phyloP scores from a whole-genome alignment of 176 grass and related monocot genomes.

The Cymbopogon citratus region DNA sequence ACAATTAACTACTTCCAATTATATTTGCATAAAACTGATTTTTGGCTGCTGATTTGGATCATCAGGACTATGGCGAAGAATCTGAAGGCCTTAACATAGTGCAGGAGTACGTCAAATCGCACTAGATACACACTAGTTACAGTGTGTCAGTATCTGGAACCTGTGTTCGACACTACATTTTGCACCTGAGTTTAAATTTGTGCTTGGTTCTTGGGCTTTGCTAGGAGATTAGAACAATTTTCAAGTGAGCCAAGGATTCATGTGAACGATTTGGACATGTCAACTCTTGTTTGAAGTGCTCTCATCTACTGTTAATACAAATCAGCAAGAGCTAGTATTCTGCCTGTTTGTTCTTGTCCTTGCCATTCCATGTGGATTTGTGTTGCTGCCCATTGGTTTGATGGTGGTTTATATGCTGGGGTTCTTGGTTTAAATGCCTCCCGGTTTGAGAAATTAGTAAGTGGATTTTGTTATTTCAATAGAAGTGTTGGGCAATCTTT shows the following conservation, averaged over 20 bases:
- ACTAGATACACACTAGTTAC: constrained; percentile 27
- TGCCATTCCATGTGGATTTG: background rate
- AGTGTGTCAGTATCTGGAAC: background rate
- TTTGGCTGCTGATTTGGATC: background rate
- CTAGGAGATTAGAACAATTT: background rate
- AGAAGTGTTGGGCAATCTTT: background rate
- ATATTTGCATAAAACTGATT: background rate
- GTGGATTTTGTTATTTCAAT: too few relatives aligned
- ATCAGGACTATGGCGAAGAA: constrained; percentile 82
- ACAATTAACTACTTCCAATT: background rate
- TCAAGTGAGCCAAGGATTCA: constrained; percentile 14
- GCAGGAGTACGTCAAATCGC: constrained; percentile 71
- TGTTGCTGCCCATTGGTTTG: background rate
- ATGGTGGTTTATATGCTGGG: background rate
- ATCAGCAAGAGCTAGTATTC: constrained; percentile 6
- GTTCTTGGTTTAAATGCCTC: too few relatives aligned
- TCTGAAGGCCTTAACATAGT: constrained; percentile 90
- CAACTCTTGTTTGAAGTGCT: constrained; percentile 26
- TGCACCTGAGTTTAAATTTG: constrained; percentile 8
- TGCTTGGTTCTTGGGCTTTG: constrained; percentile 19
- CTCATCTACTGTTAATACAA: background rate
- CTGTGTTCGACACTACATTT: constrained; percentile 4
- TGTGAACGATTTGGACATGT: constrained; percentile 4
- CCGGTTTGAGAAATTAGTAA: background rate
- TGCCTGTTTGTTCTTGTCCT: background rate